Conservation (phyloP, 1,284 basidiomycete genomes). For the Fomitopsis betulina region DNA sequence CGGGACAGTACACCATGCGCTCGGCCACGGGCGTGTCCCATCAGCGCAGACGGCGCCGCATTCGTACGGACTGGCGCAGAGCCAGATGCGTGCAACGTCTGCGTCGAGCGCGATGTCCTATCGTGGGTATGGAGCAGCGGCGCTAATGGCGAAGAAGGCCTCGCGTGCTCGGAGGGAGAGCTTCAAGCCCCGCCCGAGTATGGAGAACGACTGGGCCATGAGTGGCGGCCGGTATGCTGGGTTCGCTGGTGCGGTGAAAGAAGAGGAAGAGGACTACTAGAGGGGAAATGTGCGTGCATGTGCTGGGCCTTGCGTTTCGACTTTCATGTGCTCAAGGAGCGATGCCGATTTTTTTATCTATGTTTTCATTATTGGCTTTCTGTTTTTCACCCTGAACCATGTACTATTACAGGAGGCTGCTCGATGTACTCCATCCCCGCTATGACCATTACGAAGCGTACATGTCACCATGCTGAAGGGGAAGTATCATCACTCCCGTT, state of each 20-base stretch:
- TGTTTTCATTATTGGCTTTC: constrained; percentile 1
- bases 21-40: constrained; percentile 43
- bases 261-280: constrained; percentile 32
- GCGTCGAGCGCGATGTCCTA: constrained; percentile 11
- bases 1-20: constrained; percentile 43
- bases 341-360: constrained; percentile 1
- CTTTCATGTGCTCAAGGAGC: neutral
- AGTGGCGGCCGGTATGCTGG: constrained; percentile 23
- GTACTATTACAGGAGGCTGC: neutral
- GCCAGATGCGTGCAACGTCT: constrained; percentile 13
- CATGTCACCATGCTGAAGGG: neutral
- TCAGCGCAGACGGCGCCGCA: constrained; percentile 21
- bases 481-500: neutral
- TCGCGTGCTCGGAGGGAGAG: constrained; percentile 58
- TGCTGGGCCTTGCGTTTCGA: neutral
- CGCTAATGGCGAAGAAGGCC: constrained; percentile 37
- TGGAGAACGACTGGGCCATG: constrained; percentile 36
- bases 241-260: constrained; percentile 24
- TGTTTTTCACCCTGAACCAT: neutral
- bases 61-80: constrained; percentile 15
- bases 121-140: constrained; percentile 14
- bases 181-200: constrained; percentile 71
- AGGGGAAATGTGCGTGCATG: neutral
- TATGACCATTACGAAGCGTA: neutral
- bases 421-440: neutral